Conservation (phyloP, 305 asterid genomes). For the Salvia sclarea region DNA sequence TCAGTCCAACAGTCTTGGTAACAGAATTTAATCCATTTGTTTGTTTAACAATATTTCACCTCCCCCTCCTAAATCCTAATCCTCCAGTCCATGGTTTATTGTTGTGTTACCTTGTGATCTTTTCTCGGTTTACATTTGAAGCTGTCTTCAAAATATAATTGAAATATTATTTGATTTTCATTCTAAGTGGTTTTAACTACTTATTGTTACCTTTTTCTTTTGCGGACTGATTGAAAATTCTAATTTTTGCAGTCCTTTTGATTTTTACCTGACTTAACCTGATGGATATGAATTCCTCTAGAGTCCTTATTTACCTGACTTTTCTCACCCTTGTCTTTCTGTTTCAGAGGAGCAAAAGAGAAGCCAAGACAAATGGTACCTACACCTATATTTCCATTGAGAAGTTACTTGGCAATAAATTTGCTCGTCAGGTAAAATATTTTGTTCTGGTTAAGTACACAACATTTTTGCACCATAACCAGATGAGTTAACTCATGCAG, state of each 20-base stretch:
- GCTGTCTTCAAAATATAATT: neutral
- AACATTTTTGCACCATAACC: neutral
- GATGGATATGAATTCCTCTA: neutral
- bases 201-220: neutral
- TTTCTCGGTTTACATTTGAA: conserved; percentile 6
- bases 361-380: conserved; percentile 38
- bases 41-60: conserved; percentile 2
- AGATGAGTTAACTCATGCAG: neutral
- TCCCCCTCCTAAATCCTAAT: neutral
- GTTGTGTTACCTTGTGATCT: neutral
- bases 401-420: conserved; percentile 79
- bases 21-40: conserved; percentile 19
- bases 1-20: conserved; percentile 35
- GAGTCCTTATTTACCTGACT: neutral
- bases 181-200: neutral
- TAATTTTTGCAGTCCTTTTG: neutral
- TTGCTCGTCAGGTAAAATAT: conserved; percentile 79
- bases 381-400: conserved; percentile 56
- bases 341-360: conserved; percentile 54
- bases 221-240: neutral
- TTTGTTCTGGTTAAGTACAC: conserved; percentile 11
- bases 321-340: conserved; percentile 1
- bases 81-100: neutral
- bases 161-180: neutral
- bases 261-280: neutral